Evolutionary conservation across 192 early-diverging fungal species (phyloP).

Genomic region (Backusella tuberculispora): DNA sequence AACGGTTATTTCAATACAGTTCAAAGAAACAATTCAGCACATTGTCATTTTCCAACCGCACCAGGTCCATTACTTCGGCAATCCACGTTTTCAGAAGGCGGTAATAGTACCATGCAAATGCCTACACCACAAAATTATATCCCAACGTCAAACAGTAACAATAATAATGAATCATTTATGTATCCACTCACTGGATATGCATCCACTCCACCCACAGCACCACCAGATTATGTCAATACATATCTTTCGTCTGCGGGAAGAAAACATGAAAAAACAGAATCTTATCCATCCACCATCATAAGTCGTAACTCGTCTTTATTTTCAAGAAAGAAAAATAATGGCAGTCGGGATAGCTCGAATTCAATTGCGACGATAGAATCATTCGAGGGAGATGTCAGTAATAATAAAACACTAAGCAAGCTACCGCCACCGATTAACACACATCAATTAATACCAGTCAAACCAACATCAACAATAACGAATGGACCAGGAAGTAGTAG

Average conservation of each 20-base stretch:
- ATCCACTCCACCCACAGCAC: not conserved
- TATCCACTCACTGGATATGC: not conserved
- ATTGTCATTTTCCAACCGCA: not conserved
- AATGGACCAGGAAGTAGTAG: not conserved
- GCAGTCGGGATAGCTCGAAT: no score
- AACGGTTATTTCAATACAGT: not conserved
- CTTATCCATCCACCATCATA: slow-evolving; percentile 1
- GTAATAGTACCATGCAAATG: not conserved
- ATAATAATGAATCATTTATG: no score
- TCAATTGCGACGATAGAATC: no score
- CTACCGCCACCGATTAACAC: not conserved
- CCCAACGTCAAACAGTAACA: not conserved
- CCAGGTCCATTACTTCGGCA: not conserved
- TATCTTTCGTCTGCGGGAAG: not conserved
- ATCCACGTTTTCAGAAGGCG: not conserved
- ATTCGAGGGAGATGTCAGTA: not conserved
- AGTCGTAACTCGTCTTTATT: slow-evolving; percentile 5
- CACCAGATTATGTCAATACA: not conserved
- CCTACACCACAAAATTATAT: not conserved
- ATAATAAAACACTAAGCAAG: not conserved
- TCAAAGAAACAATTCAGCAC: not conserved
- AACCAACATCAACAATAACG: not conserved
- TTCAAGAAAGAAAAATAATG: not conserved
- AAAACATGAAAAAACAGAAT: not conserved
- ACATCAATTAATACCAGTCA: not conserved